phyloP scores from a whole-genome alignment of 208 protist genomes.

The Trypanosoma mega region DNA sequence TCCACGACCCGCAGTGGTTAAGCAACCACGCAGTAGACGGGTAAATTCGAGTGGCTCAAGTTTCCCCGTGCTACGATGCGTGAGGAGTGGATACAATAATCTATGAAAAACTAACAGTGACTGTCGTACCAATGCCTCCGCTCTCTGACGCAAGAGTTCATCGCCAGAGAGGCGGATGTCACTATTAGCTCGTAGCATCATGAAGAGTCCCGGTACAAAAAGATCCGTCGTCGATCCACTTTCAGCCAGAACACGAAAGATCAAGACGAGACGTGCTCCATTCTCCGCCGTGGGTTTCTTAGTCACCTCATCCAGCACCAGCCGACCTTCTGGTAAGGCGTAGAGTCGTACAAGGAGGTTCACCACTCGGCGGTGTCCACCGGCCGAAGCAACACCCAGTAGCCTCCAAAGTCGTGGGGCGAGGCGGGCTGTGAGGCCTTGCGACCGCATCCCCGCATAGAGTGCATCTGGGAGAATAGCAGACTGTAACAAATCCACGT shows the following conservation, averaged over 20 bases:
- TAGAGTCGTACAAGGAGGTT: slow-evolving; percentile 16
- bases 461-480: background rate
- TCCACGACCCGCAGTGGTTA: no score
- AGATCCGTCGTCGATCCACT: slow-evolving; percentile 1
- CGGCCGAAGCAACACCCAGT: slow-evolving; percentile 3
- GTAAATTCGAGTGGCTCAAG: no score
- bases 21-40: no score
- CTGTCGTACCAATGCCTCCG: slow-evolving; percentile 16
- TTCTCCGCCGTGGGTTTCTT: slow-evolving; percentile 13
- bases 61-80: background rate
- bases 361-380: slow-evolving; percentile 6
- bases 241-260: slow-evolving; percentile 22
- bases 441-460: background rate
- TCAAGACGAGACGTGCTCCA: slow-evolving; percentile 14
- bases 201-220: slow-evolving; percentile 20
- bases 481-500: slow-evolving; percentile 8
- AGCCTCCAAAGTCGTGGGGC: slow-evolving; percentile 19
- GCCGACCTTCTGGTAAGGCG: background rate
- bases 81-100: slow-evolving; percentile 13
- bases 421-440: slow-evolving; percentile 4
- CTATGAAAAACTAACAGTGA: slow-evolving; percentile 15
- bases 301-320: slow-evolving; percentile 11
- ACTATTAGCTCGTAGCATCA: slow-evolving; percentile 24
- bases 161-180: no score
- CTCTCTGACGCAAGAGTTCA: slow-evolving; percentile 1